phyloP scores from a whole-genome alignment of 495 filamentous ascomycete species.

The Trichoderma erinaceum region DNA sequence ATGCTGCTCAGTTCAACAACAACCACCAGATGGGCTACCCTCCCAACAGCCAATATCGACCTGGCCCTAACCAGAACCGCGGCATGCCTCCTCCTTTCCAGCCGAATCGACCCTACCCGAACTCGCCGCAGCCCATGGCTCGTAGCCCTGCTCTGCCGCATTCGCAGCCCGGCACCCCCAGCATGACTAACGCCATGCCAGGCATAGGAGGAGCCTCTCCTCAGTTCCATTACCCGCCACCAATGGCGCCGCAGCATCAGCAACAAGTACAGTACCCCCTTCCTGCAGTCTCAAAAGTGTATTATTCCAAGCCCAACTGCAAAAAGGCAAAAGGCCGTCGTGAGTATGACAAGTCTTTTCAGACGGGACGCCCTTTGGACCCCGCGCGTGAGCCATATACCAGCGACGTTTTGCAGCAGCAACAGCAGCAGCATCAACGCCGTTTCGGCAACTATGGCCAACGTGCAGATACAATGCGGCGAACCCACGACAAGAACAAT shows the following conservation, averaged over 20 bases:
- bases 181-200: slow-evolving; percentile 52
- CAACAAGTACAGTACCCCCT: slow-evolving; percentile 63
- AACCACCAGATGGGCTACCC: slow-evolving; percentile 63
- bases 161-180: slow-evolving; percentile 62
- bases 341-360: slow-evolving; percentile 40
- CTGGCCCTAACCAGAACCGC: slow-evolving; percentile 57
- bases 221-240: slow-evolving; percentile 53
- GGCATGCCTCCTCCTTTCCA: slow-evolving; percentile 64
- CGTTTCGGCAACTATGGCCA: background rate
- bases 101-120: slow-evolving; percentile 53
- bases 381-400: slow-evolving; percentile 23
- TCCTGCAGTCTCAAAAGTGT: slow-evolving; percentile 23
- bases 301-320: slow-evolving; percentile 23
- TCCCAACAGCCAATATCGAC: slow-evolving; percentile 50
- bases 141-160: slow-evolving; percentile 64
- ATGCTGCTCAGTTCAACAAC: slow-evolving; percentile 50
- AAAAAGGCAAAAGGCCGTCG: slow-evolving; percentile 40
- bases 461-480: slow-evolving; percentile 8
- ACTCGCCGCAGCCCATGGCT: slow-evolving; percentile 56
- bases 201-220: slow-evolving; percentile 51
- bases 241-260: slow-evolving; percentile 45
- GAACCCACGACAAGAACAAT: slow-evolving; percentile 5
- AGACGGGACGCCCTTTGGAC: slow-evolving; percentile 27
- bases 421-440: slow-evolving; percentile 9
- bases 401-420: slow-evolving; percentile 20